Evolutionary conservation across 2,329 filamentous ascomycete species (phyloP).

Genomic region (Conoideocrella luteorostrata): DNA sequence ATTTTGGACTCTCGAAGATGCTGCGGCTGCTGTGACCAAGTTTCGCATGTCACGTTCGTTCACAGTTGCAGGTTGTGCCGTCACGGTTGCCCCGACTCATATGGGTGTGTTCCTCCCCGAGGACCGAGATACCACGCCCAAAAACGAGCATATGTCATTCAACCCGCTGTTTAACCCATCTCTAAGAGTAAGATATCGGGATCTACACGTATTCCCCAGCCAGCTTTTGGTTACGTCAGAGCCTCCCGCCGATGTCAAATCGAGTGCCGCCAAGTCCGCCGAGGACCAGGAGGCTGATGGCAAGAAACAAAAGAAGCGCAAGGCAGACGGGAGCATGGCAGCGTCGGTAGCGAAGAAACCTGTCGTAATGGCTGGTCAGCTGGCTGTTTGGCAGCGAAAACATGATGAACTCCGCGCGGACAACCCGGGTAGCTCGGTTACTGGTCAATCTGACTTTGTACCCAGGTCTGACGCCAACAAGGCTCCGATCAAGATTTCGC

Average conservation of each 20-base stretch:
- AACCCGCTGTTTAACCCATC: conserved; percentile 61
- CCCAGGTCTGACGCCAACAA: conserved; percentile 7
- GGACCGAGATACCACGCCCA: conserved; percentile 47
- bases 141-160: conserved; percentile 60
- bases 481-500: conserved; percentile 25
- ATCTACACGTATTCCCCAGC: conserved; percentile 64
- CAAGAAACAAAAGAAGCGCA: conserved; percentile 47
- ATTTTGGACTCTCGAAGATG: conserved; percentile 70
- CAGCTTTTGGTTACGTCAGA: conserved; percentile 53
- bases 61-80: conserved; percentile 67
- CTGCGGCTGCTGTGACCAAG: conserved; percentile 65
- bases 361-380: conserved; percentile 34
- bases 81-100: conserved; percentile 69
- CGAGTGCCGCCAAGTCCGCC: conserved; percentile 12
- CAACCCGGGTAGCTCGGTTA: not conserved
- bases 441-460: not conserved
- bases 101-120: conserved; percentile 79
- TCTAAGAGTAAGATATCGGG: conserved; percentile 69
- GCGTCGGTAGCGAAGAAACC: conserved; percentile 29
- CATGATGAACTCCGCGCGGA: conserved; percentile 32
- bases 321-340: conserved; percentile 34
- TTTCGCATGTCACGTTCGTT: conserved; percentile 68
- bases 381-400: conserved; percentile 40
- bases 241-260: conserved; percentile 31
- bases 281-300: conserved; percentile 22